Conservation (phyloP, 805 yeast genomes). For the Saccharomyces paradoxus region DNA sequence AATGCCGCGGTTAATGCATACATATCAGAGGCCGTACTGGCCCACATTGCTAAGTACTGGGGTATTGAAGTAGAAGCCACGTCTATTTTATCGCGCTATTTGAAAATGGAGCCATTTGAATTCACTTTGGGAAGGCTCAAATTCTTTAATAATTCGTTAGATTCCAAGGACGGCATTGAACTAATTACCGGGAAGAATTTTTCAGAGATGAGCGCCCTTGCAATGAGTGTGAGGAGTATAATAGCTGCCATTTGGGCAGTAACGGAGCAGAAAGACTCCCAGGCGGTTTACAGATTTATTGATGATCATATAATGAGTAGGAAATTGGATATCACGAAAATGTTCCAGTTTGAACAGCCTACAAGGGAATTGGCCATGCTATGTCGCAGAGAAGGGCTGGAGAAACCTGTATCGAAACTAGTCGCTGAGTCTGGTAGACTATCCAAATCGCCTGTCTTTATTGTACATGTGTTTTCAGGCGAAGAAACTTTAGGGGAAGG, state of each 20-base stretch:
- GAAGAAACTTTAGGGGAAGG: constrained; percentile 83
- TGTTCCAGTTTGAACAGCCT: constrained; percentile 80
- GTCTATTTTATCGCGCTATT: constrained; percentile 54
- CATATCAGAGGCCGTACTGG: constrained; percentile 57
- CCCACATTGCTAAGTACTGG: constrained; percentile 68
- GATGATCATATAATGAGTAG: constrained; percentile 72
- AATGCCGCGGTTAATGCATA: constrained; percentile 70
- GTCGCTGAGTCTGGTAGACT: constrained; percentile 90
- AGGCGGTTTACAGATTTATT: constrained; percentile 59
- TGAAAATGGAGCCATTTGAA: constrained; percentile 60
- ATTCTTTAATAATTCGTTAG: constrained; percentile 30
- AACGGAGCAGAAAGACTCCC: constrained; percentile 38
- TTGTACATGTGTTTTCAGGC: constrained; percentile 88
- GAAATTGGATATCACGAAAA: constrained; percentile 59
- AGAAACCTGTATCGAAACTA: constrained; percentile 69
- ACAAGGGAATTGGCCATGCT: constrained; percentile 73
- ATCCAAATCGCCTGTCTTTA: constrained; percentile 74
- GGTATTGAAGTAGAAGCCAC: constrained; percentile 76
- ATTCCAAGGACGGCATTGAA: constrained; percentile 44
- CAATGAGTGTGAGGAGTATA: constrained; percentile 71
- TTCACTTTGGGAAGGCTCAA: constrained; percentile 65
- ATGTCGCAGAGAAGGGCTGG: constrained; percentile 66
- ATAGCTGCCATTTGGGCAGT: constrained; percentile 78
- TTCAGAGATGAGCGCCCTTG: constrained; percentile 33
- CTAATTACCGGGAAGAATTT: constrained; percentile 35